Evolutionary conservation across 495 filamentous ascomycete genomes (phyloP).

Genomic region (Trichoderma reesei): DNA sequence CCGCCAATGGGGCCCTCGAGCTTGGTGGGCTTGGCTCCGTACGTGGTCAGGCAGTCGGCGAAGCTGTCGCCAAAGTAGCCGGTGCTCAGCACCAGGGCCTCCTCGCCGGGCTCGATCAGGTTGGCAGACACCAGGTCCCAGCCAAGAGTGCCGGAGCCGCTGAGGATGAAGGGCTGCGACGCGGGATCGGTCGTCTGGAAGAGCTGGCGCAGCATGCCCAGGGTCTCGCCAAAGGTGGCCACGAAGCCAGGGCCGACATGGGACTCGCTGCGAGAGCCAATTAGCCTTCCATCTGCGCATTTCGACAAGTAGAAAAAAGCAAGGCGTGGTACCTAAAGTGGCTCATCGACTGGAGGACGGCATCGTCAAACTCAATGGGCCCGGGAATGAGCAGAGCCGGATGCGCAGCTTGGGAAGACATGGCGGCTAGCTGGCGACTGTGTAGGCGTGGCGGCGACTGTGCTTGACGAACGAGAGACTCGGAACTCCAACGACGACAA

Average conservation of each 20-base stretch:
- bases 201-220: constrained; percentile 80
- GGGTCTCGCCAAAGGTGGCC: constrained; percentile 77
- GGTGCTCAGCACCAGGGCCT: constrained; percentile 85
- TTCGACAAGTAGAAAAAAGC: neutral
- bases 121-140: constrained; percentile 95
- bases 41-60: constrained; percentile 79
- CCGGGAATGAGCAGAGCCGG: constrained; percentile 86
- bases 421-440: constrained; percentile 23
- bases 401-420: constrained; percentile 74
- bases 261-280: constrained; percentile 58
- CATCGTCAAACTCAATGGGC: constrained; percentile 98
- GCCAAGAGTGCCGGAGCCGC: constrained; percentile 88
- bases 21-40: constrained; percentile 81
- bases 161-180: constrained; percentile 85
- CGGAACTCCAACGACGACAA: neutral
- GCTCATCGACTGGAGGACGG: constrained; percentile 85
- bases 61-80: constrained; percentile 98
- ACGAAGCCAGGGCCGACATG: constrained; percentile 86
- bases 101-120: constrained; percentile 75
- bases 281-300: neutral
- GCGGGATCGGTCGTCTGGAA: constrained; percentile 76
- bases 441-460: neutral
- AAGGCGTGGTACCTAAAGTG: constrained; percentile 64
- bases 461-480: no score
- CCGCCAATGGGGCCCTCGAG: constrained; percentile 82